Evolutionary conservation across 1,139 yeast species (phyloP), one percentile per base, ranked within the genome.

Genomic region (Blastobotrys illinoisensis): DNA sequence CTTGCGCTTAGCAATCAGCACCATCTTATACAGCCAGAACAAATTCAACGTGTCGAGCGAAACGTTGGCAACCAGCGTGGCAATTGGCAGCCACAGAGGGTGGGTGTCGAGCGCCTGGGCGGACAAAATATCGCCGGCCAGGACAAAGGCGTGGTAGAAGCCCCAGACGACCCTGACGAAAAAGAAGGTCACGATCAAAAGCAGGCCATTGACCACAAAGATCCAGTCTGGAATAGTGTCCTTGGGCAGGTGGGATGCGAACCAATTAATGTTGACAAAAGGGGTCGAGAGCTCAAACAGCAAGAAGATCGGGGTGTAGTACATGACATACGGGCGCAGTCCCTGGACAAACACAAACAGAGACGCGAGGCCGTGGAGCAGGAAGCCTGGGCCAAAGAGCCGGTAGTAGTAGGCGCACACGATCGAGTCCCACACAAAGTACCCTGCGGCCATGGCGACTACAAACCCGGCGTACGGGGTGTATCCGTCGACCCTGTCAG

Each of bases 251-350:
- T 85, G 85, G 52, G 87, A 74, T 1, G 93, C 88, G 67, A 88
- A 85, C 97, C 97, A 91, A 72, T 96, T 86, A 60, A 90, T 71
- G 72, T 93, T 91, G 56, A 93, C 83, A 68, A 91, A 91, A 11
- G 99, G 98, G 7, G 97, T 93, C 19, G 96, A 88, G 56, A 87
- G 77, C 72, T 93, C 99, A 73, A 93, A 93, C 58, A 89, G 66
- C 64, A 93, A 77, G 71, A 93, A 93, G 9, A 85, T 81, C 0
- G 96, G 95, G 16, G 89, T 83, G 77, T 89, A 91, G 65, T 88
- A 88, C 67, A 84, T 78, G 60, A 88, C 80, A 79, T 88, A 89
- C 18, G 96, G 95, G 55, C 82, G 74, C 55, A 82, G 68, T 19
- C 85, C 81, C 62, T 83, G 79, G 24, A 74, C 71, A 68, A 88